A percentile compares a stretch with the other conserved stretches of the same genome.
Evolutionary conservation across 768 basidiomycete species (phyloP).

Genomic region (Panellus pusillus): DNA sequence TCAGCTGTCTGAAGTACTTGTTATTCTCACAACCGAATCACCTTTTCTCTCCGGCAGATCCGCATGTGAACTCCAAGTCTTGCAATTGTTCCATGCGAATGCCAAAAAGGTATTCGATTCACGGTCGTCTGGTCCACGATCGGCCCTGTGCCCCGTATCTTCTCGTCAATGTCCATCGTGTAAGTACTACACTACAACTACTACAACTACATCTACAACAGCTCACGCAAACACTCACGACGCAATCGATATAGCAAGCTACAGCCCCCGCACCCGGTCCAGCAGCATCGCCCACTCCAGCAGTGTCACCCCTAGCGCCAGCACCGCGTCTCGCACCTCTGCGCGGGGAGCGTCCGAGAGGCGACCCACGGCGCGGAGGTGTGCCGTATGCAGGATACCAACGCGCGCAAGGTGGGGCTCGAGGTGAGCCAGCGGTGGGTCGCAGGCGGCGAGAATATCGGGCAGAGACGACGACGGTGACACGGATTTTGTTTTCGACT

Average conservation of each 20-base stretch:
- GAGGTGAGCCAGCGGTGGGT: slow-evolving; percentile 66
- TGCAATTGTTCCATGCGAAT: too few species aligned
- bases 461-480: slow-evolving; percentile 39
- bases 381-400: slow-evolving; percentile 60
- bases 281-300: slow-evolving; percentile 80
- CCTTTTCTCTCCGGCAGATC: too few species aligned
- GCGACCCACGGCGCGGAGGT: slow-evolving; percentile 60
- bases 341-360: slow-evolving; percentile 64
- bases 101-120: too few species aligned
- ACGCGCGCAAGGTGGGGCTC: slow-evolving; percentile 54
- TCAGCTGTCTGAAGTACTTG: too few species aligned
- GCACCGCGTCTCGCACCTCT: slow-evolving; percentile 69
- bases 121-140: too few species aligned
- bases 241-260: slow-evolving; percentile 13
- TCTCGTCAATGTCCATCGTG: too few species aligned
- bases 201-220: not conserved
- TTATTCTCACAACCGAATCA: too few species aligned
- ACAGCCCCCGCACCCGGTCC: slow-evolving; percentile 33
- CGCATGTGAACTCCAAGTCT: too few species aligned
- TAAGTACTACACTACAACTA: not conserved
- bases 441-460: slow-evolving; percentile 56
- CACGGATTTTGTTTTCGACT: too few species aligned
- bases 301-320: slow-evolving; percentile 66
- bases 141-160: too few species aligned
- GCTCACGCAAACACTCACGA: too few species aligned